Base-by-base conservation (phyloP, 352 stramenopile genomes). In the Globisporangium iwayamae region DNA sequence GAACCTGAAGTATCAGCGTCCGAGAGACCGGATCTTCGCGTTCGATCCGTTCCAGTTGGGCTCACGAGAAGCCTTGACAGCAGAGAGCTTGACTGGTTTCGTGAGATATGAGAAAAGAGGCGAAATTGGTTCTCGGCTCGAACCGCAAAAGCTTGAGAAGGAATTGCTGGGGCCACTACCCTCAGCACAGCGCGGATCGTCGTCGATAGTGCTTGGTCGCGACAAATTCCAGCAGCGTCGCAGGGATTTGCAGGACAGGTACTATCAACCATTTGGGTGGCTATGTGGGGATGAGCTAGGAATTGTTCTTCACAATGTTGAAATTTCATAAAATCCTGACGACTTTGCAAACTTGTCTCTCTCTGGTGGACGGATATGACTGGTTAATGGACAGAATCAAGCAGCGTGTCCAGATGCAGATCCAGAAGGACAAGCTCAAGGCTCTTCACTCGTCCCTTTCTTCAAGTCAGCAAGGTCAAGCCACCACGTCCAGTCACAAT, bases 31-130 rank as follows among this genome's bases (percentile, higher is more conserved):
- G 4, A 63, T 83, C 38, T 75, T 70, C 56, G 56, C 51, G 5
- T 83, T 83, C 47, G 60, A 81, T 20, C 75, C 73, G 38, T 76
- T 83, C 22, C 22, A 39, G 4, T 36, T 80, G 14, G 41, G 14
- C 41, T 47, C 20, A 8, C 34, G 34, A 39, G 34, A 39, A 39
- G 34, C 34, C 41, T 47, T 7, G 13, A n/a, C 38, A 45, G 11
- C 41, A 8, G 39, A 25, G 32, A 32, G 14, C 13, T 32, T 9
- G 36, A 32, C 6, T 52, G 46, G 20, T 53, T 34, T 53, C 47
- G 5, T 56, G 50, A 25, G 25, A 39, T 10, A 13, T 39, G 38
- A 48, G 47, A 62, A 39, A 32, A 38, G 38, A 55, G 69, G 28
- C 65, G 70, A 60, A 48, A 43, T 25, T 22, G n/a, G 22, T n/a